Base-by-base conservation (phyloP, 441 rosid genomes). In the Rhodomyrtus psidioides region DNA sequence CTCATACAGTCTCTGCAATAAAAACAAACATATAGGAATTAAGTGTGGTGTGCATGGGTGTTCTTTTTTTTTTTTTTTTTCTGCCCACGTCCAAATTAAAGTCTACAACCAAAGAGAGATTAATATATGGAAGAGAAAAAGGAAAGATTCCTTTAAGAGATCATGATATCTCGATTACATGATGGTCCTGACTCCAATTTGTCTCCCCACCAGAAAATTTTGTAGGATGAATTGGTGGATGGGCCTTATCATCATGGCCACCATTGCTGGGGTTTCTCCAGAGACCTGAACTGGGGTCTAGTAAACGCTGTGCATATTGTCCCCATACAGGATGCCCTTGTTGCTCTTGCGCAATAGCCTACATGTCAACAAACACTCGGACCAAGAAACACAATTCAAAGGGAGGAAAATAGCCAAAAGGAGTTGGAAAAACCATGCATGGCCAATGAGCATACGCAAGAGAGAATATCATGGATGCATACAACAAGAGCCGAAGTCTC, bases 181-280 rank as follows among this genome's bases (percentile, higher is more conserved):
- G 94, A 91, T 97, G 99, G 88, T 97, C 99, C 89, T 92, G 95
- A 84, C 95, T 97, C 99, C 99, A 97, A 82, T 91, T 81, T 86
- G 87, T 89, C 91, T 97, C 98, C 82, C 99, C 98, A 76, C 93
- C 76, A 70, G 98, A 97, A 93, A 92, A 97, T 86, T 95, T 97
- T 81, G 99, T 96, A 19, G 99, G 99, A 86, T 97, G 99, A 85
- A 97, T 97, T 83, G 99, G 99, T 84, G 99, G 99, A 87, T 97
- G 98, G 60, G 99, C 99, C 91, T 97, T 96, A 92, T 97, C 99
- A 88, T 97, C 99, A 88, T 94, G 99, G 81, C 99, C 99, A 88
- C 98, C 99, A 89, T 89, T 92, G 84, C 96, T 87, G 82, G 99
- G 99, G 90, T 94, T 96, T 93, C 96, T 94, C 99, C 99, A 97